Percentiles rank a stretch among this genome's conserved stretches.
Conservation (phyloP, 2,329 filamentous ascomycete genomes). For the Aspergillus versicolor region DNA sequence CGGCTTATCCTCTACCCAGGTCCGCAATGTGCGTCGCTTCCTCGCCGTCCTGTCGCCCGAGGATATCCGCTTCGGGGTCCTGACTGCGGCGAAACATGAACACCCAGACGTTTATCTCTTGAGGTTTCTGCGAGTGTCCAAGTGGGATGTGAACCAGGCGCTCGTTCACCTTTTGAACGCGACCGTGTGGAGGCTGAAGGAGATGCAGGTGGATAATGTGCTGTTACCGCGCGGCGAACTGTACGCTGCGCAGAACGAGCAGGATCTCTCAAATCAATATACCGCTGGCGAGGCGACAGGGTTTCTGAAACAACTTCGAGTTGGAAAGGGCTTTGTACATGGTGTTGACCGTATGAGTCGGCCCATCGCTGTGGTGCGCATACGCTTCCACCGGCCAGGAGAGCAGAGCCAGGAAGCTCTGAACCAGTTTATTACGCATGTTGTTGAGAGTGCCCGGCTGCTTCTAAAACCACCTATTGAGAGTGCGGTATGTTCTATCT, state of each 20-base stretch:
- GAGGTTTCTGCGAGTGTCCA: conserved; percentile 75
- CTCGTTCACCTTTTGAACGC: conserved; percentile 87
- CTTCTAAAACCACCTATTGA: conserved; percentile 74
- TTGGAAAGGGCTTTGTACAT: conserved; percentile 88
- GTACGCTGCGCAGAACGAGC: conserved; percentile 58
- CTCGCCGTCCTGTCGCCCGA: conserved; percentile 73
- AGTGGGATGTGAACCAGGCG: conserved; percentile 89
- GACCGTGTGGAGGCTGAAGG: conserved; percentile 78
- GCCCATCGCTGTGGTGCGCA: conserved; percentile 79
- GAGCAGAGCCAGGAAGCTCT: conserved; percentile 79
- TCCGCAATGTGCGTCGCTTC: conserved; percentile 74
- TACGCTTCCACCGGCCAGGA: conserved; percentile 74
- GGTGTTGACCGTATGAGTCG: conserved; percentile 76
- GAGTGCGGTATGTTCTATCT: conserved; percentile 67
- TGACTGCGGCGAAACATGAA: conserved; percentile 89
- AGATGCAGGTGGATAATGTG: conserved; percentile 82
- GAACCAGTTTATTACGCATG: conserved; percentile 84
- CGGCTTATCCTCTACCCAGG: conserved; percentile 44
- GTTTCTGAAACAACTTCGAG: conserved; percentile 74
- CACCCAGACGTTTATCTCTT: conserved; percentile 80
- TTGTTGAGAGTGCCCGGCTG: conserved; percentile 84
- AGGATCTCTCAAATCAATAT: conserved; percentile 28
- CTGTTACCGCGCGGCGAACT: conserved; percentile 74
- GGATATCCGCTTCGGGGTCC: conserved; percentile 73
- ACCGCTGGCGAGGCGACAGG: conserved; percentile 67